Conservation (phyloP, 1,139 yeast genomes). For the Schwanniomyces etchellsii region DNA sequence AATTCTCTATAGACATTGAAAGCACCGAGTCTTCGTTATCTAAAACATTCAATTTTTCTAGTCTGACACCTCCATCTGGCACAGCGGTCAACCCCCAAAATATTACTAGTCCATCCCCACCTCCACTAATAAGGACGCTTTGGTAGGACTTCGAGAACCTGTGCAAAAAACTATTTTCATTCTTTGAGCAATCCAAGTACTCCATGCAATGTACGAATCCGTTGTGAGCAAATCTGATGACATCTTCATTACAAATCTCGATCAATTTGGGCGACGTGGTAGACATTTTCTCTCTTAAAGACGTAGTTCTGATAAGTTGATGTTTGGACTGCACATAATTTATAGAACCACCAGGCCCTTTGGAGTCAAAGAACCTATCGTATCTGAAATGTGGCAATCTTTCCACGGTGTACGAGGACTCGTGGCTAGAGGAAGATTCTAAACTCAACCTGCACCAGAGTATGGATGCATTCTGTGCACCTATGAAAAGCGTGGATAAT, state of each 20-base stretch:
- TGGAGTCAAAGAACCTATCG: conserved; percentile 85
- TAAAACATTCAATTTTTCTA: conserved; percentile 32
- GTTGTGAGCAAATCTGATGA: conserved; percentile 79
- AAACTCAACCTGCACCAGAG: conserved; percentile 53
- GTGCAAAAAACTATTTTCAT: conserved; percentile 7
- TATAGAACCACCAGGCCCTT: conserved; percentile 70
- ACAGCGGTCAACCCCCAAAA: conserved; percentile 50
- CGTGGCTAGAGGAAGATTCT: conserved; percentile 5
- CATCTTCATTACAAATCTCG: conserved; percentile 64
- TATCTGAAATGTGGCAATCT: conserved; percentile 76
- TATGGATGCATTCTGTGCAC: conserved; percentile 88
- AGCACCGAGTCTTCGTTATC: conserved; percentile 68
- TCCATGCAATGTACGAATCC: conserved; percentile 81
- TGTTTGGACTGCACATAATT: conserved; percentile 30
- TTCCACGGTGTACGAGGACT: conserved; percentile 13
- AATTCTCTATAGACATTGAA: conserved; percentile 56
- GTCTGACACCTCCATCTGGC: conserved; percentile 6
- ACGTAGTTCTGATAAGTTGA: conserved; percentile 17
- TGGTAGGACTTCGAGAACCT: conserved; percentile 19
- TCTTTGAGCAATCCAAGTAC: conserved; percentile 13
- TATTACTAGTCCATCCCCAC: conserved; percentile 85
- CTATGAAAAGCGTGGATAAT: conserved; percentile 64
- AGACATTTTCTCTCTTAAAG: conserved; percentile 3
- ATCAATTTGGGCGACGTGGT: conserved; percentile 28
- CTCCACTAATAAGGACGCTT: conserved; percentile 46